Base-by-base conservation (phyloP, 768 basidiomycete species). In the Candolleomyces aberdarensis region DNA sequence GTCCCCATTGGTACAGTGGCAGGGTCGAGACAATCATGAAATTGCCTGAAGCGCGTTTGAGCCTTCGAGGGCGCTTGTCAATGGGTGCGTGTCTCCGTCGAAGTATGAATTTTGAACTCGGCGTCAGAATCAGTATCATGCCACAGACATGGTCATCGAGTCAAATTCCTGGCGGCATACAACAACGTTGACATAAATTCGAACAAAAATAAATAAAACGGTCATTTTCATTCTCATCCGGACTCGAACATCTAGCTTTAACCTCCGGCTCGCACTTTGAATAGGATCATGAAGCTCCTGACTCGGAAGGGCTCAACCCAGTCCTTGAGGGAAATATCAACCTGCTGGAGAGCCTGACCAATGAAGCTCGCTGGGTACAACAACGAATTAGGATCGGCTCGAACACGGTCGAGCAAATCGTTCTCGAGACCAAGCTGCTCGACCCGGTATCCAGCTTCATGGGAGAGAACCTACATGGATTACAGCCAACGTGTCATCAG, bases 261-360 rank as follows among this genome's bases (percentile, higher is more conserved):
- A 84, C 70, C 80, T 86, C 31, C 72, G 77, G 31, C 82, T 81
- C 53, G 73, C 76, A 19, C 67, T 71, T n/a, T n/a, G n/a, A 19
- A 92, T 74, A 31, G 82, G 85, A 11, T 77, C 80, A 59, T 82
- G 75, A 40, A 86, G 66, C 65, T 89, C 87, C 31, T 71, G 63
- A 32, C 82, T 81, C n/a, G 71, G 78, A 64, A 98, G 74, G 95
- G 94, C 57, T 74, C 74, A 20, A 98, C 94, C 89, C 92, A 95
- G 1, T 94, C 91, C 68, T 75, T 81, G 60, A 98, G 70, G 74
- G 98, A 98, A 59, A 71, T 79, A 72, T 94, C 92, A 11, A 98
- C 96, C 78, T 98, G 97, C 71, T 98, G 86, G 0, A 96, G 94
- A 13, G 97, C 97, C n/a, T 96, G 82, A 2, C 97, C 96, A 52